Conservation (phyloP, 495 filamentous ascomycete species). For the Aspergillus carlsbadensis region DNA sequence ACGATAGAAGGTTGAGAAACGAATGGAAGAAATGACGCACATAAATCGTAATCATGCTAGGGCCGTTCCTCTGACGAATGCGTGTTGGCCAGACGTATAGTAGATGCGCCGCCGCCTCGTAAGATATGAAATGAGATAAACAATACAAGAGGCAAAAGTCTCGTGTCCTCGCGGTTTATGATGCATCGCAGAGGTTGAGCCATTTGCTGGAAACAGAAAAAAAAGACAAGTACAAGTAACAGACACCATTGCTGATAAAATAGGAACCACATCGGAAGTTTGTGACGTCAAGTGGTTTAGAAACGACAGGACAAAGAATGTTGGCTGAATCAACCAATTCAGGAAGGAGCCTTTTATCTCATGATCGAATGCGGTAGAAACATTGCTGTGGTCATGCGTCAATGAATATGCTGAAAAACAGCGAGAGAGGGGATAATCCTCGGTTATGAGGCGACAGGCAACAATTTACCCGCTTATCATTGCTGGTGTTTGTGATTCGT, state of each 20-base stretch:
- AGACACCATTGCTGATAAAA: not conserved
- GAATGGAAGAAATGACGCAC: not conserved
- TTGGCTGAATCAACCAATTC: not conserved
- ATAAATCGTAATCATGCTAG: constrained; percentile 7
- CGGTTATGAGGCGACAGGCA: not conserved
- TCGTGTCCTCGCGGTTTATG: constrained; percentile 43
- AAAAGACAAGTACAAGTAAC: not conserved
- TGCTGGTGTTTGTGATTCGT: constrained; percentile 44
- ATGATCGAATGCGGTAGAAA: too few species aligned
- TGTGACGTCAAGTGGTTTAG: not conserved
- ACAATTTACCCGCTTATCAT: constrained; percentile 45
- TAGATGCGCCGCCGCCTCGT: constrained; percentile 1
- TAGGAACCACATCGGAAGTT: not conserved
- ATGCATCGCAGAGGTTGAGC: constrained; percentile 37
- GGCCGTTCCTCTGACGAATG: not conserved
- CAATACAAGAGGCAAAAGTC: constrained; percentile 7
- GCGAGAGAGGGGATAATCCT: not conserved
- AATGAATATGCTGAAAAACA: not conserved
- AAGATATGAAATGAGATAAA: constrained; percentile 1
- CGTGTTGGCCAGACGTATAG: constrained; percentile 7
- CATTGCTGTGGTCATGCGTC: not conserved
- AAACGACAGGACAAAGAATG: not conserved
- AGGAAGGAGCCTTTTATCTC: not conserved
- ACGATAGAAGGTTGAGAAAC: not conserved
- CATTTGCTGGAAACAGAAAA: constrained; percentile 7